Evolutionary conservation across 2,329 filamentous ascomycete species (phyloP), one percentile per base, ranked within the genome.

Genomic region (Penicillium aurantiogriseum): DNA sequence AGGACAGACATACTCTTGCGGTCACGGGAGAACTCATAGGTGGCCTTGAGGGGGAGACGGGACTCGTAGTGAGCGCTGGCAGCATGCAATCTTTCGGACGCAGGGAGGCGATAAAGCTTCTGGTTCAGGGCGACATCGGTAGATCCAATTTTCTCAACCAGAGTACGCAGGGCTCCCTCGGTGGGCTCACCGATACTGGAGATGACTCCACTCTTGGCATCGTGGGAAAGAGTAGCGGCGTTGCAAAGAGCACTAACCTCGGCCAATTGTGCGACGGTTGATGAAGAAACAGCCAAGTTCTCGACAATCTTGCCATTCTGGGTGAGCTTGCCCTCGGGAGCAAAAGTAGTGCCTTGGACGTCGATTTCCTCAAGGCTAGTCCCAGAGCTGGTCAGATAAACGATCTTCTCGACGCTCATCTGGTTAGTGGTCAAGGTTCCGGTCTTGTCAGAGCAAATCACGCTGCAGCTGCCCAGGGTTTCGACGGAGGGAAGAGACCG

Each of bases 391-490:
- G 85, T 88, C 65, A 99, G 82, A 72, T 92, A 91, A 47, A 96
- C 90, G 55, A 97, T 79, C 77, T 93, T 96, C 80, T 88, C 94
- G 56, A 97, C 94, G 71, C 94, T 97, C 94, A 99, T 99, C 78
- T 97, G 92, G 79, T 99, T 99, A 40, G 94, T 99, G 11, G 94
- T 99, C 72, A 99, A 79, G 48, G 94, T 99, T 67, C 94, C 95
- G 5, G 94, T 99, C 83, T 99, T 99, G 82, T 99, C 94, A 4
- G 95, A 99, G 81, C 95, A 99, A 74, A 99, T 97, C 56, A 99
- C 92, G 71, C 94, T 99, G 85, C 94, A 99, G 83, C 94, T 99
- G 72, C 94, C 94, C 52, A 99, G 83, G 13, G 94, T 99, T 78
- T 99, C 94, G 51, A 99, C 94, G 1, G 94, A 99, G 21, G 94